phyloP scores from a whole-genome alignment of 169 alveolate species.

The Besnoitia besnoiti region DNA sequence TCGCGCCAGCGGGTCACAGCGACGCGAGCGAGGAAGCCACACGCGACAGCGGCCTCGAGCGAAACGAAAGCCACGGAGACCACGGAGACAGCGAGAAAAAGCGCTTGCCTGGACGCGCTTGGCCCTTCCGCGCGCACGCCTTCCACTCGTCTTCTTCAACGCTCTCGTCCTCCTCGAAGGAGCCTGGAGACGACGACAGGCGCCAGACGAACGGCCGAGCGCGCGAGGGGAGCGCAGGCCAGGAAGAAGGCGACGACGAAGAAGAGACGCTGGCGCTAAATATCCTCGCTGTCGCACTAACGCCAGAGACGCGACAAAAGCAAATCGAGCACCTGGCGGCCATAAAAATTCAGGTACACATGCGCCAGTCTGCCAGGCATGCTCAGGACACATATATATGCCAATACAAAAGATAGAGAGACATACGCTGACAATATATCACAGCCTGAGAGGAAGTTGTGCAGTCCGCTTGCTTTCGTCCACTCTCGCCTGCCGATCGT shows the following conservation, averaged over 20 bases:
- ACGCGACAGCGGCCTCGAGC: too few relatives aligned
- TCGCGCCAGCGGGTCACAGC: too few relatives aligned
- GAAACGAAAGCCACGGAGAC: not conserved
- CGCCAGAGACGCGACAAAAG: not conserved
- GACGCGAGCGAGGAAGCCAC: too few relatives aligned
- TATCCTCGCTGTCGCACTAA: not conserved
- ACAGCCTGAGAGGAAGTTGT: too few relatives aligned
- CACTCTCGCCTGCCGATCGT: too few relatives aligned
- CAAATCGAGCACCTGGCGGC: conserved; percentile 7
- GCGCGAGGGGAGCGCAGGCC: not conserved
- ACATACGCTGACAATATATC: too few relatives aligned
- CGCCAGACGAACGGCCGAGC: not conserved
- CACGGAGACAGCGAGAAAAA: not conserved
- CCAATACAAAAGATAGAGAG: too few relatives aligned
- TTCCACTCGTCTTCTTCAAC: not conserved
- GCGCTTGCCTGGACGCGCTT: not conserved
- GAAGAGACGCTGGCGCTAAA: conserved; percentile 16
- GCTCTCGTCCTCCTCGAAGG: not conserved
- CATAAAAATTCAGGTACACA: not conserved
- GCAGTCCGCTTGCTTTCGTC: too few relatives aligned
- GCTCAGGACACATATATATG: not conserved
- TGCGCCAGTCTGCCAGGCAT: too few relatives aligned
- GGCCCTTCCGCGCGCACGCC: too few relatives aligned
- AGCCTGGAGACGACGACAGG: not conserved
- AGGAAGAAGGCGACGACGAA: not conserved